Evolutionary conservation across 1,139 yeast species (phyloP), one percentile per base, ranked within the genome.

Genomic region (Debaryomyces psychrophilus): DNA sequence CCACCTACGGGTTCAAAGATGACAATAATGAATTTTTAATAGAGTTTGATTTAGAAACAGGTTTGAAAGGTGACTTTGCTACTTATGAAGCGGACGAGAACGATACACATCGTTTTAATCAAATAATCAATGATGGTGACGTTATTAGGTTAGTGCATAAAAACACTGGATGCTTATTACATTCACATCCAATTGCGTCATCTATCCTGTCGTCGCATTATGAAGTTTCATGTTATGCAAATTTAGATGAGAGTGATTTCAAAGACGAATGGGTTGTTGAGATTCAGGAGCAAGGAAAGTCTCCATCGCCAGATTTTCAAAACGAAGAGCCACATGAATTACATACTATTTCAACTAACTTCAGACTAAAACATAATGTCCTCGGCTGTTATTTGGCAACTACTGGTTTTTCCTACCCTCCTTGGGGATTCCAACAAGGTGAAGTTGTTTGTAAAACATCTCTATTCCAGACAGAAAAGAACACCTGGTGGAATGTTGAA

Each of bases 401-500:
- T 0, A 82, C 90, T 0, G 93, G 93, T 6, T 67, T 73, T 44
- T 65, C 87, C 1, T 85, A 83, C 56, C 95, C 95, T 3, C 69
- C 84, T 1, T 87, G 95, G 95, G 95, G 95, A 1, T 87, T 81
- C 64, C 82, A 81, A 50, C 95, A 87, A 65, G 90, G 90, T 20
- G 95, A 87, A 64, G 88, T 87, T 33, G 81, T 83, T 6, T 87
- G 95, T 62, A 83, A 83, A 54, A 62, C 70, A 18, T 65, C 83
- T 1, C 67, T 74, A 61, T 68, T 75, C 34, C 56, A 65, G 2
- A 69, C 72, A 46, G 92, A 86, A 57, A 83, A 85, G 57, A 77
- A 83, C 31, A 83, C 90, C 1, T 84, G 90, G 87, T 87, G 95
- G 95, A 87, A 87, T 64, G 64, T 87, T 31, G 95, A 87, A 64